Conservation (phyloP, 1,139 yeast genomes). For the Hanseniaspora sp. region DNA sequence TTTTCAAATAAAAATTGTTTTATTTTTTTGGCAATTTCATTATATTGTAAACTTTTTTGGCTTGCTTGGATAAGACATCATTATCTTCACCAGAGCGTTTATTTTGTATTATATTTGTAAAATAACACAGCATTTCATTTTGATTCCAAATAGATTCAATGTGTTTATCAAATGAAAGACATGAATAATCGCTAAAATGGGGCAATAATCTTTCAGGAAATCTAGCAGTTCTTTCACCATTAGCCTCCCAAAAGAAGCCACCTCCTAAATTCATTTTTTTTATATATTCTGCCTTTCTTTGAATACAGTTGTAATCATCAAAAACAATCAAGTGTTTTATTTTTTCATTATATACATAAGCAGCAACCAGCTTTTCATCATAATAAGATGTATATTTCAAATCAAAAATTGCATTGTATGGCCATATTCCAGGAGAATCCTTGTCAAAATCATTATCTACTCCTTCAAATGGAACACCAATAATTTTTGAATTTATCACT, state of each 20-base stretch:
- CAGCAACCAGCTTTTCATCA: slow-evolving; percentile 47
- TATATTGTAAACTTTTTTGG: not conserved
- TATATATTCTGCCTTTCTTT: slow-evolving; percentile 52
- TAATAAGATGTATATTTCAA: slow-evolving; percentile 36
- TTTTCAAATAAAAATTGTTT: too few relatives aligned
- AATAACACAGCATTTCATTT: slow-evolving; percentile 19
- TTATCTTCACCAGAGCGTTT: not conserved
- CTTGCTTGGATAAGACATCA: not conserved
- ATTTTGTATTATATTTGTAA: slow-evolving; percentile 9
- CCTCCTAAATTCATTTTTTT: slow-evolving; percentile 49
- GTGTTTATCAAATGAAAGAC: slow-evolving; percentile 16
- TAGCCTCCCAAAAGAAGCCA: slow-evolving; percentile 92
- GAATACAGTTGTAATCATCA: slow-evolving; percentile 50
- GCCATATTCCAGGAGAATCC: slow-evolving; percentile 44
- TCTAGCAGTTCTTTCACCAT: slow-evolving; percentile 45
- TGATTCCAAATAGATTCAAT: slow-evolving; percentile 20
- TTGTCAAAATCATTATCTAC: slow-evolving; percentile 36
- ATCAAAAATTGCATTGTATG: slow-evolving; percentile 44
- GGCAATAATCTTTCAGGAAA: slow-evolving; percentile 29
- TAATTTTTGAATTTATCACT: slow-evolving; percentile 22
- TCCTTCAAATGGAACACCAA: slow-evolving; percentile 38
- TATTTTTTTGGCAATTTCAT: not conserved
- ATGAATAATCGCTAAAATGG: slow-evolving; percentile 17
- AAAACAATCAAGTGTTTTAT: slow-evolving; percentile 43
- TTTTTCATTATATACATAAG: slow-evolving; percentile 41